Base-by-base conservation (phyloP, 208 protist genomes). In the Acanthamoeba sp. region DNA sequence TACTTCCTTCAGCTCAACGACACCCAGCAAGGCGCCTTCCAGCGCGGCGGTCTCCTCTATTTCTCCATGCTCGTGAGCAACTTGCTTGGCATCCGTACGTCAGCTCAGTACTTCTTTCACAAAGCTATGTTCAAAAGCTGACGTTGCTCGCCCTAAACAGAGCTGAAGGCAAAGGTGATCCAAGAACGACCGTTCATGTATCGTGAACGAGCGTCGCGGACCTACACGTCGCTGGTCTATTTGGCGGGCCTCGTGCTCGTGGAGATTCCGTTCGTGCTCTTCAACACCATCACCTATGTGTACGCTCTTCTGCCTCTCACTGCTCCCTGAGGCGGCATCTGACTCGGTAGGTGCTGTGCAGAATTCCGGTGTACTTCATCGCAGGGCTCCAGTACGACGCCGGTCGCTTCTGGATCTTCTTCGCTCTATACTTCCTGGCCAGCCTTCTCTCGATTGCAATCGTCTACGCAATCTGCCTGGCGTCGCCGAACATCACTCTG, bases 391-490 rank as follows among this genome's bases (percentile, higher is more conserved):
- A 62, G 48, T 88, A 88, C 36, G 80, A 88, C 22, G 80, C 50
- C 5, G 80, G 45, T 14, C 59, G 40, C 6, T 88, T 62, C 80
- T 88, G 40, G 45, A 88, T 88, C 80, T 88, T 88, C 50, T 64
- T 88, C 24, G 38, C n/a, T 14, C 6, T 88, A n/a, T 88, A 42
- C 27, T 12, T 88, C 20, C 45, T 88, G 4, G 27, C 29, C 80
- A 88, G 48, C 24, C 71, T 80, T 3, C 36, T 80, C 20, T 42
- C 71, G 16, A 38, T 80, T 18, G 32, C 38, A 9, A 42, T 80
- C 20, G 32, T 42, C 36, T 48, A 80, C 71, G 24, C 20, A 5
- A 24, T 80, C 36, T 42, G 71, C 9, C 38, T 80, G 14, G 14
- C 36, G 20, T 24, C 71, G 20, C 71, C 71, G 16, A 80, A 80